Percentiles rank a stretch among this genome's conserved stretches.
phyloP scores from a whole-genome alignment of 192 early-diverging fungal genomes.

The Podila minutissima region DNA sequence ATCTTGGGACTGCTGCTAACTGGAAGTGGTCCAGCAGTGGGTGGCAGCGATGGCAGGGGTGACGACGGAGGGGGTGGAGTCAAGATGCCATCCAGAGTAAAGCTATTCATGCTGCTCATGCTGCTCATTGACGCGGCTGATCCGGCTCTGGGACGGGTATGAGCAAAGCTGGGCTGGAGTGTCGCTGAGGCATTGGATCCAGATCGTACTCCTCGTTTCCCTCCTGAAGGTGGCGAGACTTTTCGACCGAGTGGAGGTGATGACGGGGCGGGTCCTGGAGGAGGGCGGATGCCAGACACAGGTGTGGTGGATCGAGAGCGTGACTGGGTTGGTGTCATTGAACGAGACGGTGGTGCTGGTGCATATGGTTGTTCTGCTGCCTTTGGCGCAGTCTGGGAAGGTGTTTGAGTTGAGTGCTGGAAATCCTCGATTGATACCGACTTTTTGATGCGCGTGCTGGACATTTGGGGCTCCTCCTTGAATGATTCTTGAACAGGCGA shows the following conservation, averaged over 20 bases:
- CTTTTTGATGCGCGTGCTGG: neutral
- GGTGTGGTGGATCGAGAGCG: constrained; percentile 28
- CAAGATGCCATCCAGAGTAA: constrained; percentile 13
- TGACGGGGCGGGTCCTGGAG: constrained; percentile 34
- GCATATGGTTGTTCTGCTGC: neutral
- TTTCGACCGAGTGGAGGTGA: constrained; percentile 6
- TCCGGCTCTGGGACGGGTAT: constrained; percentile 18
- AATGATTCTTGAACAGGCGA: neutral
- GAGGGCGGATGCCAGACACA: constrained; percentile 21
- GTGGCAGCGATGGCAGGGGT: neutral
- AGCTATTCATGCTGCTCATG: constrained; percentile 20
- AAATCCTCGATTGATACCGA: no score
- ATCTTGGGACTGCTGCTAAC: neutral
- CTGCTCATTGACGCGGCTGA: constrained; percentile 20
- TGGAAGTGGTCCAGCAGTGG: neutral
- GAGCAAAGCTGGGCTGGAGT: constrained; percentile 4
- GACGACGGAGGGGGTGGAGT: constrained; percentile 4
- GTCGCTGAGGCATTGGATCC: neutral
- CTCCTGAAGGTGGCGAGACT: constrained; percentile 13
- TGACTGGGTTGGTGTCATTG: constrained; percentile 4
- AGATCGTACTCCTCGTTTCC: constrained; percentile 14
- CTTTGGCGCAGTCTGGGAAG: neutral
- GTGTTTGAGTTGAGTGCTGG: no score
- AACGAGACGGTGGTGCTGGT: neutral
- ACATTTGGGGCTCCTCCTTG: neutral